These are phyloP conservation scores for Pleurotus tuoliensis DNA, from an alignment of 768 basidiomycete species.

Conservation along the genomic window DNA sequence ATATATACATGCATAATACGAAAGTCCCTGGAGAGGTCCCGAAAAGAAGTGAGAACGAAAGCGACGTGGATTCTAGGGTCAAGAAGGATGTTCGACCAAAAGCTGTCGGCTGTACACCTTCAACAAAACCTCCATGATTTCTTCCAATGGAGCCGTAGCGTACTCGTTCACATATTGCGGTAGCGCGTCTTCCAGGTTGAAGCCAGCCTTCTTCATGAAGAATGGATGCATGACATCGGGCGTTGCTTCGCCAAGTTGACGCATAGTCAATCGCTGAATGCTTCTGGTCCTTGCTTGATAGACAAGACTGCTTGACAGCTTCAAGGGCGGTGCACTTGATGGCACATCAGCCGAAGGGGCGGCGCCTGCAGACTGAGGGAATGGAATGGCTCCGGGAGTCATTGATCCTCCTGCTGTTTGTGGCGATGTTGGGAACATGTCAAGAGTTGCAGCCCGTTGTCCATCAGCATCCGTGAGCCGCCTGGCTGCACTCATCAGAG, in stretches of 20 bases:
- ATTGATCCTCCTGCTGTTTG: neutral
- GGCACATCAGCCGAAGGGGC: neutral
- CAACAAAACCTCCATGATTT: slow-evolving; percentile 77
- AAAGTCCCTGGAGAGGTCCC: neutral
- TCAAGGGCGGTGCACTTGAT: slow-evolving; percentile 14
- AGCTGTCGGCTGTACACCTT: slow-evolving; percentile 77
- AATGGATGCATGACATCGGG: slow-evolving; percentile 86
- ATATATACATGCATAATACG: slow-evolving; percentile 2
- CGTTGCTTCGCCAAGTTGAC: slow-evolving; percentile 85
- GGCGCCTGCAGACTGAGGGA: neutral
- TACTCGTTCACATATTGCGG: slow-evolving; percentile 88
- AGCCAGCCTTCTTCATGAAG: slow-evolving; percentile 81
- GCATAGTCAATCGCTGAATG: slow-evolving; percentile 79
- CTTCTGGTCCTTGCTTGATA: slow-evolving; percentile 58
- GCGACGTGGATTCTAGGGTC: no score
- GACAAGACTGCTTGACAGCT: slow-evolving; percentile 25
- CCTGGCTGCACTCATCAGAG: neutral
- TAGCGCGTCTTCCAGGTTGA: slow-evolving; percentile 79
- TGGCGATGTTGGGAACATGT: neutral
- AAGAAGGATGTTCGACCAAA: slow-evolving; percentile 25
- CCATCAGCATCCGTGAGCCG: neutral
- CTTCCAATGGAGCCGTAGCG: slow-evolving; percentile 76
- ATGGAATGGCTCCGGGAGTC: neutral
- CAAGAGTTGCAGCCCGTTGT: neutral
- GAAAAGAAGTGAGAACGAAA: no score